Evolutionary conservation across 1,139 yeast species (phyloP).

Genomic region (Nakaseomyces uthaithaninus): DNA sequence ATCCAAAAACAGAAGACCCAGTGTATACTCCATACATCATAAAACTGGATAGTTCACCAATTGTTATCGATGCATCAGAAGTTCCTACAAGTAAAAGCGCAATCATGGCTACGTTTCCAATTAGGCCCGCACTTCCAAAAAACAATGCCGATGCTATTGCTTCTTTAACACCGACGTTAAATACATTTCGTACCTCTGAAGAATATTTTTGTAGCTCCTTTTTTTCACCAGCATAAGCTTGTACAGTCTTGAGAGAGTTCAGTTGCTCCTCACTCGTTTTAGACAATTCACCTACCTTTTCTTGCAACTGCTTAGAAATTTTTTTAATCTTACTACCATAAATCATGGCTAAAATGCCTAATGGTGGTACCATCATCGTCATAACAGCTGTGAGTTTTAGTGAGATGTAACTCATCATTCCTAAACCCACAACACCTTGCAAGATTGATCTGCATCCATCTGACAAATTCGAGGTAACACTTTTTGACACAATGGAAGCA

Average conservation of each 20-base stretch:
- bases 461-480: slow-evolving; percentile 81
- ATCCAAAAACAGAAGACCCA: slow-evolving; percentile 84
- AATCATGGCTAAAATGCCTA: slow-evolving; percentile 64
- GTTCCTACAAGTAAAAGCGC: slow-evolving; percentile 77
- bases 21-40: slow-evolving; percentile 95
- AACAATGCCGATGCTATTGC: slow-evolving; percentile 72
- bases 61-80: slow-evolving; percentile 64
- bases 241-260: slow-evolving; percentile 78
- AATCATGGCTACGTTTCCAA: slow-evolving; percentile 74
- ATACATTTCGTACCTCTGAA: slow-evolving; percentile 64
- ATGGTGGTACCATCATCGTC: slow-evolving; percentile 77
- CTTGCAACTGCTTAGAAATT: slow-evolving; percentile 71
- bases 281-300: slow-evolving; percentile 77
- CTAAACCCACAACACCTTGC: slow-evolving; percentile 72
- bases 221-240: slow-evolving; percentile 79
- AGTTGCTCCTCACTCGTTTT: slow-evolving; percentile 93
- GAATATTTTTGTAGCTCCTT: slow-evolving; percentile 57
- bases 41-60: slow-evolving; percentile 86
- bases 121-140: slow-evolving; percentile 70
- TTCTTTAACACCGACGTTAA: slow-evolving; percentile 68
- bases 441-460: slow-evolving; percentile 82
- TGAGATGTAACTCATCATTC: slow-evolving; percentile 87
- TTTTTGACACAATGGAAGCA: slow-evolving; percentile 79
- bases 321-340: slow-evolving; percentile 77
- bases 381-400: slow-evolving; percentile 74